These are phyloP conservation scores for Astrocystis sublimbata DNA, from an alignment of 495 filamentous ascomycete species.

Conservation along the genomic window DNA sequence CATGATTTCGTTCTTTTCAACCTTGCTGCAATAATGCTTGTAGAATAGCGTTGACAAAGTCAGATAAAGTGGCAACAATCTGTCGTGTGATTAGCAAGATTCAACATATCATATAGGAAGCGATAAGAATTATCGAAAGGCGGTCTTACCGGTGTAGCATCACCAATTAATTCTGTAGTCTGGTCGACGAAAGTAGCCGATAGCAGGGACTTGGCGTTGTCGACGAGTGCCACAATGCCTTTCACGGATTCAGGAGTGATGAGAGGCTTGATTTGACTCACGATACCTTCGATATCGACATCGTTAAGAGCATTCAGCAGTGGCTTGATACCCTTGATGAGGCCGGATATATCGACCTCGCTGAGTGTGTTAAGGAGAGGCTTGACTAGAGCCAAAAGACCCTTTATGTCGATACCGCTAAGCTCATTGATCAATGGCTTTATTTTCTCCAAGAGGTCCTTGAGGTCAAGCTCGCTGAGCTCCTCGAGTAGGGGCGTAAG, in stretches of 20 bases:
- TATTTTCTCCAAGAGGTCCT: constrained; percentile 32
- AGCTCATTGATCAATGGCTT: constrained; percentile 36
- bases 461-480: constrained; percentile 33
- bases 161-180: constrained; percentile 52
- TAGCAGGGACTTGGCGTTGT: constrained; percentile 44
- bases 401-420: constrained; percentile 39
- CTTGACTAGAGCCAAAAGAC: constrained; percentile 33
- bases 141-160: constrained; percentile 50
- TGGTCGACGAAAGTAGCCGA: constrained; percentile 44
- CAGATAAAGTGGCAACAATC: constrained; percentile 39
- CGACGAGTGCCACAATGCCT: constrained; percentile 43
- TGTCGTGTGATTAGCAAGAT: constrained; percentile 22
- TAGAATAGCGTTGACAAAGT: constrained; percentile 37
- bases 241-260: constrained; percentile 44
- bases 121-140: neutral
- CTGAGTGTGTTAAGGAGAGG: constrained; percentile 36
- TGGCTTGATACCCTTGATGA: constrained; percentile 41
- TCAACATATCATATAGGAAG: neutral
- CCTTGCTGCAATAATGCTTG: constrained; percentile 36
- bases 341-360: constrained; percentile 31
- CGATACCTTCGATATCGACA: constrained; percentile 40
- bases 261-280: constrained; percentile 40
- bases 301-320: constrained; percentile 36
- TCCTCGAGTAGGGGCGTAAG: constrained; percentile 36
- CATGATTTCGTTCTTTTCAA: neutral